These are phyloP conservation scores for Aureobasidium musti DNA, from an alignment of 2,329 filamentous ascomycete species.

Conservation along the genomic window DNA sequence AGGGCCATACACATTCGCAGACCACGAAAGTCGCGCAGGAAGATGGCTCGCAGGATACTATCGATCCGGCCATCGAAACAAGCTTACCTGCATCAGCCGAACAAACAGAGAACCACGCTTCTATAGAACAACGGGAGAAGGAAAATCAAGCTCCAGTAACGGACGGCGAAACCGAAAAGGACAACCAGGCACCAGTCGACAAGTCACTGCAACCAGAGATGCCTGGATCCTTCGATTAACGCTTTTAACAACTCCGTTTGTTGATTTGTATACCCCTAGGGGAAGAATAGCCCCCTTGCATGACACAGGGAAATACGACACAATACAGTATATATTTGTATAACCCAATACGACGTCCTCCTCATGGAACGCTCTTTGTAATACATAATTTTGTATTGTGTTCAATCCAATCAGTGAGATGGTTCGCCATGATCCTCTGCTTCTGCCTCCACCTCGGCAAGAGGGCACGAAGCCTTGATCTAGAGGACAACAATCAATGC, in stretches of 20 bases:
- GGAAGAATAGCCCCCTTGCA: background rate
- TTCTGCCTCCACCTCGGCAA: too few relatives aligned
- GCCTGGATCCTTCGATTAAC: constrained; percentile 23
- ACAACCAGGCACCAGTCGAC: background rate
- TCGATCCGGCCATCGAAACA: background rate
- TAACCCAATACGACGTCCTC: background rate
- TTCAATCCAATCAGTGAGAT: background rate
- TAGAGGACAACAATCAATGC: background rate
- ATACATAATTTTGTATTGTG: background rate
- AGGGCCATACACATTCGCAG: background rate
- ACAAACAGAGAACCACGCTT: background rate
- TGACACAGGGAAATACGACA: background rate
- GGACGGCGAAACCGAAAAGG: background rate
- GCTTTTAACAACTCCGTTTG: background rate
- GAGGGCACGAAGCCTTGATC: too few relatives aligned
- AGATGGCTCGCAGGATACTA: background rate
- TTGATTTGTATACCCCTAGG: background rate
- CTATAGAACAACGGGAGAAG: background rate
- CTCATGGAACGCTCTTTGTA: background rate
- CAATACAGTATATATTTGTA: background rate
- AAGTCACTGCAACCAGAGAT: constrained; percentile 19
- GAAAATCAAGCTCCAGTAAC: background rate
- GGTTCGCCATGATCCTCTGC: too few relatives aligned
- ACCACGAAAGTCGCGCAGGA: background rate
- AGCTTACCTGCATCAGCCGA: background rate